Base-by-base conservation (phyloP, 768 basidiomycete species). In the Tricholoma sp. region DNA sequence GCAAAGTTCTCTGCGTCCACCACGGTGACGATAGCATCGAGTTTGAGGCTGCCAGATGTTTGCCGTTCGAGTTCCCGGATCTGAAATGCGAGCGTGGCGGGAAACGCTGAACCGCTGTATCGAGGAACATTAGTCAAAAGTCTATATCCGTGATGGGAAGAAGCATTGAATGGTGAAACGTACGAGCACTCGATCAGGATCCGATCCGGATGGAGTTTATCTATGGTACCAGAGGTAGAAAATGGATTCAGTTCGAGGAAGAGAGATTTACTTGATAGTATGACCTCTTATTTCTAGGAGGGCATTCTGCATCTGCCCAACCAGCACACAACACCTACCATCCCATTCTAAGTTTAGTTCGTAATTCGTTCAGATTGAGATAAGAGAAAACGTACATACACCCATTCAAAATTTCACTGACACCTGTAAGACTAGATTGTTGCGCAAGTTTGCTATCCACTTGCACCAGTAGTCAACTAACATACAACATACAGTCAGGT, bases 171-270 rank as follows among this genome's bases (percentile, higher is more conserved):
- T 13, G 36, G 29, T 39, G 3, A 29, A 24, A 75, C 85, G 54
- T 66, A 94, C 92, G 93, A 95, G 78, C 90, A 91, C 73, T 98
- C 95, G 57, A 98, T 92, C 63, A 98, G 87, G 64, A 98, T 94
- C 36, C 95, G 80, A 71, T 98, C 93, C 2, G 94, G 94, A 17
- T 77, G 73, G 70, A 81, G 94, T 59, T 85, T 90, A 36, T 95
- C 91, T 93, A 61, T 39, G 29, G 39, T 36, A 53, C 8, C 50
- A 50, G 36, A 32, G 15, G 29, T 9, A 41, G 59, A 15, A 33
- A n/a, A 28, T 29, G 31, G 13, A 33, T 18, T 10, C 28, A 34
- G 17, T 28, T 24, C 2, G 13, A 24, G 6, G 10, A 12, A 37
- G 28, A 18, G 20, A 41, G 33, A 17, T 33, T 42, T 9, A 18